A percentile compares a stretch with the other conserved stretches of the same genome.
Conservation (phyloP, 768 basidiomycete species). For the Tulasnella sp. region DNA sequence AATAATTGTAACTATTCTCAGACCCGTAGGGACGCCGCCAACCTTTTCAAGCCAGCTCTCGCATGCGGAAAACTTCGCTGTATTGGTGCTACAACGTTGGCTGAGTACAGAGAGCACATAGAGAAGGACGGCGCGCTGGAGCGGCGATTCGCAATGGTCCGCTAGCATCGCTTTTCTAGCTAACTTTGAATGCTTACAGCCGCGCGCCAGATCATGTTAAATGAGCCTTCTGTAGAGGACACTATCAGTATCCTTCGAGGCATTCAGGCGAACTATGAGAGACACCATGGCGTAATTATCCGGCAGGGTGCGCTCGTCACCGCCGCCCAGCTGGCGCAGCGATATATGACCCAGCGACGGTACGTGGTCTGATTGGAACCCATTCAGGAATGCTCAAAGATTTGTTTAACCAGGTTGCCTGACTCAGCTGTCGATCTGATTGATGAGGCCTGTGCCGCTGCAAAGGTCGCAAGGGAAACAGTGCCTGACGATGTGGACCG, state of each 20-base stretch:
- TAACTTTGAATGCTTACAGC: too few species aligned
- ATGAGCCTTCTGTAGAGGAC: constrained; percentile 86
- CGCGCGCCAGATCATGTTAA: constrained; percentile 73
- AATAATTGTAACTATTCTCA: too few species aligned
- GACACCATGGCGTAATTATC: constrained; percentile 89
- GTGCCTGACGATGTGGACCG: constrained; percentile 92
- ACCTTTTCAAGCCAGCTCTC: constrained; percentile 90
- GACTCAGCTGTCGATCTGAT: constrained; percentile 82
- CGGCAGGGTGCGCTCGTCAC: constrained; percentile 84
- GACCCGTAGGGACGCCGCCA: constrained; percentile 49
- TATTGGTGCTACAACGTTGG: constrained; percentile 89
- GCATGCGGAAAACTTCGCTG: constrained; percentile 75
- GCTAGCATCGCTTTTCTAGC: too few species aligned
- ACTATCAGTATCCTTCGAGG: constrained; percentile 94
- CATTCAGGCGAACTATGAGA: constrained; percentile 91
- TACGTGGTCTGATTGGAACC: too few species aligned
- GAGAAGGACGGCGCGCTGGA: constrained; percentile 92
- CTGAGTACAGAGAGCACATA: constrained; percentile 91
- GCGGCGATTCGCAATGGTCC: constrained; percentile 69
- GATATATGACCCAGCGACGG: constrained; percentile 62
- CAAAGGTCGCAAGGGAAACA: constrained; percentile 88
- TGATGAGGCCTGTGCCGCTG: constrained; percentile 86
- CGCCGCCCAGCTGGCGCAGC: constrained; percentile 89
- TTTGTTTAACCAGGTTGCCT: constrained; percentile 42
- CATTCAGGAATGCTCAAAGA: too few species aligned